Percentiles rank a stretch among this genome's conserved stretches.
Conservation (phyloP, 1,284 basidiomycete species). For the Apiotrichum akiyoshidainum region DNA sequence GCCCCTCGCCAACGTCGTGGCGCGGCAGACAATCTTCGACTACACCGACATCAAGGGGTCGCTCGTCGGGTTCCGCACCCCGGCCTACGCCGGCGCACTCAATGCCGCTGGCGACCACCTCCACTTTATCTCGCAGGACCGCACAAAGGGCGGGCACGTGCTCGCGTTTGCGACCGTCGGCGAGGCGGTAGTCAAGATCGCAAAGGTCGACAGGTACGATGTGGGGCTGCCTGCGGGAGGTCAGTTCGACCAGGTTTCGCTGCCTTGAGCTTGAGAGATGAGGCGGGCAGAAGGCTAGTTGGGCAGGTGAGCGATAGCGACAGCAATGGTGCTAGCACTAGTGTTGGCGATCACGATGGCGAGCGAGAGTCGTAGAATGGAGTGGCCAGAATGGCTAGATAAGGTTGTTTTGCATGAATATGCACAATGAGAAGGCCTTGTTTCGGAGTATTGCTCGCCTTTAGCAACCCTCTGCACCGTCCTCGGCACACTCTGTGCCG, state of each 20-base stretch:
- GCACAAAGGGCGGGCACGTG: conserved; percentile 9
- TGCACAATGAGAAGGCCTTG: no score
- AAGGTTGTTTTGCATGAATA: no score
- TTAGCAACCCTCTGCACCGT: no score
- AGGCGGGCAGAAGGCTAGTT: no score
- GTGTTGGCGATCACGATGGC: no score
- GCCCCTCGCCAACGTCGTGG: conserved; percentile 4
- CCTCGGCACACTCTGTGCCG: no score
- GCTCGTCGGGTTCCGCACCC: conserved; percentile 16
- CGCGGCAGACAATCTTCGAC: conserved; percentile 8
- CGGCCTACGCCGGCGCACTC: conserved; percentile 8
- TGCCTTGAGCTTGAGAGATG: background rate
- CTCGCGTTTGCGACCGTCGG: conserved; percentile 9
- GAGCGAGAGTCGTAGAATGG: no score
- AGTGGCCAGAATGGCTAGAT: no score
- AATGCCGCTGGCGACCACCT: conserved; percentile 17
- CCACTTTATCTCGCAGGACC: conserved; percentile 12
- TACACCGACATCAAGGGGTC: conserved; percentile 3
- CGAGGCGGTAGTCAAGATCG: background rate
- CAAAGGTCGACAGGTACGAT: background rate
- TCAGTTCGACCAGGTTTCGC: conserved; percentile 1
- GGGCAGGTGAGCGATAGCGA: no score
- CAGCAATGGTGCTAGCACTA: no score
- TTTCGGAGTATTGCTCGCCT: no score
- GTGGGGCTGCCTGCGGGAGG: conserved; percentile 7